Percentiles rank a stretch among this genome's conserved stretches.
phyloP scores from a whole-genome alignment of 768 basidiomycete species.

The Postia placenta region DNA sequence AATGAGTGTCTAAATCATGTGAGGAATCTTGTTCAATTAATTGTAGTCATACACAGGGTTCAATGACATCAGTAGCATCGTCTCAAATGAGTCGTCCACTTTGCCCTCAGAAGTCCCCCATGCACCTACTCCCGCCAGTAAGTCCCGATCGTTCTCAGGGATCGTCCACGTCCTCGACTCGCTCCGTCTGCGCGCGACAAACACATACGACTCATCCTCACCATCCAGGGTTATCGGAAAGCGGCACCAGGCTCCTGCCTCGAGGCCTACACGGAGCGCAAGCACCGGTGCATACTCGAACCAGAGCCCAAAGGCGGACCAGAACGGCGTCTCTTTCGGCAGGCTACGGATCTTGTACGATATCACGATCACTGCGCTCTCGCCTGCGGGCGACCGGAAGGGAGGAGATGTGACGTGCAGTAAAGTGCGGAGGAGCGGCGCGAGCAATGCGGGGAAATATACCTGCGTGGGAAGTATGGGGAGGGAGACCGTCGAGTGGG shows the following conservation, averaged over 20 bases:
- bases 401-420: constrained; percentile 61
- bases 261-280: constrained; percentile 5
- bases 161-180: constrained; percentile 55
- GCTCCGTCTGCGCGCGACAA: constrained; percentile 50
- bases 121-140: constrained; percentile 55
- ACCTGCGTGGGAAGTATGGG: constrained; percentile 38
- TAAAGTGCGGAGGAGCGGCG: constrained; percentile 68
- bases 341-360: constrained; percentile 77
- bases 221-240: constrained; percentile 20
- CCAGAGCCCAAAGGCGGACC: constrained; percentile 78
- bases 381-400: constrained; percentile 22
- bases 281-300: constrained; percentile 56
- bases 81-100: constrained; percentile 67
- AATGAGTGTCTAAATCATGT: too few species aligned
- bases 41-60: constrained; percentile 2
- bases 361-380: constrained; percentile 39
- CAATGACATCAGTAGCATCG: constrained; percentile 43
- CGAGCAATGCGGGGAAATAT: constrained; percentile 80
- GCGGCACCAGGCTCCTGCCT: constrained; percentile 9
- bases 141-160: constrained; percentile 44
- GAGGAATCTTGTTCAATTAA: too few species aligned
- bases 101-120: constrained; percentile 36
- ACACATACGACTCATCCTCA: constrained; percentile 44
- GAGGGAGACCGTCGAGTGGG: background rate
- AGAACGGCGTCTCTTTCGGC: constrained; percentile 67